Evolutionary conservation across 495 filamentous ascomycete genomes (phyloP).

Genomic region (Chaetomium cochliodes): DNA sequence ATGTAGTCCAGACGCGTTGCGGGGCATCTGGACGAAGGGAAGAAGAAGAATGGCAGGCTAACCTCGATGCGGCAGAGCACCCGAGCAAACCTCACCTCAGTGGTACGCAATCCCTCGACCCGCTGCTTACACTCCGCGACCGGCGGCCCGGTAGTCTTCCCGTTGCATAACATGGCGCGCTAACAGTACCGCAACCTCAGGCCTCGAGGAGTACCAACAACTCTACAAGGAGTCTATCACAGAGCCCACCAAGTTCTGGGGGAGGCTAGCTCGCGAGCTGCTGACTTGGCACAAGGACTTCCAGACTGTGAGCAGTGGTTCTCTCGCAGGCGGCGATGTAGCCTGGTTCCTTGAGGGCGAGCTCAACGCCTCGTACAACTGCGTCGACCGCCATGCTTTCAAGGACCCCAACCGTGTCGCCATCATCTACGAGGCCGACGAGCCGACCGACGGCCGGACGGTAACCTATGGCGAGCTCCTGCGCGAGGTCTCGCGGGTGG

Average conservation of each 20-base stretch:
- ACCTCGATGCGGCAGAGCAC: constrained; percentile 48
- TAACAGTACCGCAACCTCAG: constrained; percentile 33
- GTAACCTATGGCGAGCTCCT: constrained; percentile 94
- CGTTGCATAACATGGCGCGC: constrained; percentile 11
- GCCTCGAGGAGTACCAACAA: constrained; percentile 82
- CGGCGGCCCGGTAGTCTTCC: constrained; percentile 3
- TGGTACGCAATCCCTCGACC: constrained; percentile 39
- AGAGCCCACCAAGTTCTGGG: constrained; percentile 91
- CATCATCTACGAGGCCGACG: constrained; percentile 98
- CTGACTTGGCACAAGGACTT: constrained; percentile 90
- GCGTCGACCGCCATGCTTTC: constrained; percentile 91
- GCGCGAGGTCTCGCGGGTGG: constrained; percentile 81
- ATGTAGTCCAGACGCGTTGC: constrained; percentile 19
- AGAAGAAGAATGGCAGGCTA: constrained; percentile 30
- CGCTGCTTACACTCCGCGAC: constrained; percentile 6
- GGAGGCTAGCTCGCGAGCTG: constrained; percentile 76
- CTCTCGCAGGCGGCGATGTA: constrained; percentile 75
- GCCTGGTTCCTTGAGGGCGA: constrained; percentile 94
- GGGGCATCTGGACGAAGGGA: constrained; percentile 36
- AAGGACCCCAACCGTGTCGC: constrained; percentile 88
- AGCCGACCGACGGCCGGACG: constrained; percentile 79
- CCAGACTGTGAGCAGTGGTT: constrained; percentile 80
- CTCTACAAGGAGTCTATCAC: constrained; percentile 96
- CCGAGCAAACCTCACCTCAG: constrained; percentile 57
- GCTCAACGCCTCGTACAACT: constrained; percentile 96